Evolutionary conservation across 805 yeast genomes (phyloP), one percentile per base, ranked within the genome.

Genomic region (Saitoella complicata): DNA sequence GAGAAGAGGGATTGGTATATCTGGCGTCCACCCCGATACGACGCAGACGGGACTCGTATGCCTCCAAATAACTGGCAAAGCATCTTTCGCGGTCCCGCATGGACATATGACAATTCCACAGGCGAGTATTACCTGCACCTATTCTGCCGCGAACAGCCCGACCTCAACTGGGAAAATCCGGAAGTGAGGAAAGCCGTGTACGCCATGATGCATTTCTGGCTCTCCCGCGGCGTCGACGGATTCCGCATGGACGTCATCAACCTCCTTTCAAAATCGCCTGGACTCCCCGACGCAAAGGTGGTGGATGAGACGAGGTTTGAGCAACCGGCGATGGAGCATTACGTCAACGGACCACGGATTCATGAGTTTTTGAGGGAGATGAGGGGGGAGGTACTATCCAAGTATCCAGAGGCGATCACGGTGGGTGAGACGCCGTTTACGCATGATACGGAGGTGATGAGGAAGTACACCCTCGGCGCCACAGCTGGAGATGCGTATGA

Each of bases 1-100:
- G 69, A 76, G 5, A 73, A 75, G 60, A 66, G 79, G 55, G 76
- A 75, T 57, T 73, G 78, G 77, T 72, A 72, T 58, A 63, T 71
- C 48, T 75, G 80, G 80, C 70, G 64, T 51, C 69, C 70, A 32
- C 66, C 74, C 32, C 65, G 57, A 40, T 67, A 63, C 53, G 73
- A 69, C 48, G 61, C 56, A 12, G 54, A 64, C n/a, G 77, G 78
- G 30, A 65, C 64, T 43, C 66, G 75, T 52, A 66, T 59, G 12
- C 76, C 76, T 6, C 77, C 78, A 13, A 74, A 68, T 58, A 75
- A 74, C 59, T 74, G 78, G 78, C 52, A 53, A 33, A 67, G 75
- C 5, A 61, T 59, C 52, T 75, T 75, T 55, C 66, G 71, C 7
- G 76, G 75, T 5, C 62, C 72, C 38, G 75, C 78, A 8, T 75